Evolutionary conservation across 148 eudicot species (phyloP).

Genomic region (Rheum nobile): DNA sequence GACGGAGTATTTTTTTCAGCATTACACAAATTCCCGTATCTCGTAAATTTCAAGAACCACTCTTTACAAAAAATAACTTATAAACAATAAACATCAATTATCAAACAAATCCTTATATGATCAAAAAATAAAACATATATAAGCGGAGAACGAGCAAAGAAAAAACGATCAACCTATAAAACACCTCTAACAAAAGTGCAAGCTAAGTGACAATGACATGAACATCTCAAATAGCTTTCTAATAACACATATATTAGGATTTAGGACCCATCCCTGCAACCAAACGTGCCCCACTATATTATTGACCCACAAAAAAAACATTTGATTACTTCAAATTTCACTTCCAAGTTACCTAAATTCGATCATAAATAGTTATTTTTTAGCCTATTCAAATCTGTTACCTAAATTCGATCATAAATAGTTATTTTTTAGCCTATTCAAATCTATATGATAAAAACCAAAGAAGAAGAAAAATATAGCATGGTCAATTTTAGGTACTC

Average conservation of each 20-base stretch:
- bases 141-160: no score
- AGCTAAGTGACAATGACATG: not conserved
- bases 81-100: no score
- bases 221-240: not conserved
- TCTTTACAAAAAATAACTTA: no score
- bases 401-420: not conserved
- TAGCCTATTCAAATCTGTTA: not conserved
- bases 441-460: no score
- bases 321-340: not conserved
- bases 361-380: not conserved
- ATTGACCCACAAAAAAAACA: not conserved
- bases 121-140: no score
- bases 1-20: no score
- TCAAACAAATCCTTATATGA: no score
- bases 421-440: not conserved
- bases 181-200: not conserved
- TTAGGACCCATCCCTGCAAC: not conserved
- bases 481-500: no score
- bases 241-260: not conserved
- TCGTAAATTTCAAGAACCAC: no score
- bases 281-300: not conserved
- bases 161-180: not conserved
- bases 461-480: no score
- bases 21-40: no score
- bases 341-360: not conserved